Evolutionary conservation across 768 basidiomycete genomes (phyloP).

Genomic region (Sporobolomyces roseus): DNA sequence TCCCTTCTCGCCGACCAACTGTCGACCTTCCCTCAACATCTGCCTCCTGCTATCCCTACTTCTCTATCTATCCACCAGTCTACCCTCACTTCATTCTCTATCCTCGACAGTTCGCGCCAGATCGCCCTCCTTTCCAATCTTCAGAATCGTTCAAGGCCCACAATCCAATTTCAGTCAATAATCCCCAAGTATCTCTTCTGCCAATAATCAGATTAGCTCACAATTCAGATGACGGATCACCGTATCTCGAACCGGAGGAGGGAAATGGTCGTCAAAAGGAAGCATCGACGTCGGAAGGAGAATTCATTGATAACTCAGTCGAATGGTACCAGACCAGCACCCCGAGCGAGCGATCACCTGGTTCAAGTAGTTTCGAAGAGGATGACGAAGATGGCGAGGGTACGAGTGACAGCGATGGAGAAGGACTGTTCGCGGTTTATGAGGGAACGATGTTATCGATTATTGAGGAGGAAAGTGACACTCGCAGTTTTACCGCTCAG

Average conservation of each 20-base stretch:
- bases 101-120: not conserved
- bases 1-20: not conserved
- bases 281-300: not conserved
- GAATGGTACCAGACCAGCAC: constrained; percentile 4
- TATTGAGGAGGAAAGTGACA: constrained; percentile 8
- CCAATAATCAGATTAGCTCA: too few species aligned
- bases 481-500: not conserved
- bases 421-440: not conserved
- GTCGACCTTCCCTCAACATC: not conserved
- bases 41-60: not conserved
- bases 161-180: too few species aligned
- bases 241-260: not conserved
- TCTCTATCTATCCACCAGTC: constrained; percentile 12
- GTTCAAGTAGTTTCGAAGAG: not conserved
- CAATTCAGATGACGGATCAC: too few species aligned
- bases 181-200: too few species aligned
- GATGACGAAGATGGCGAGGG: constrained; percentile 7
- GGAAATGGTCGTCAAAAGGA: not conserved
- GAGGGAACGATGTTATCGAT: constrained; percentile 5
- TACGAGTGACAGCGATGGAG: not conserved
- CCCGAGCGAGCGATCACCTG: not conserved
- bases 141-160: not conserved
- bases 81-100: constrained; percentile 15
- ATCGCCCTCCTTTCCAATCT: not conserved
- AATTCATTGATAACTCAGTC: constrained; percentile 4